Evolutionary conservation across 495 filamentous ascomycete species (phyloP), one percentile per base, ranked within the genome.

Genomic region (Achaetomiella virescens): DNA sequence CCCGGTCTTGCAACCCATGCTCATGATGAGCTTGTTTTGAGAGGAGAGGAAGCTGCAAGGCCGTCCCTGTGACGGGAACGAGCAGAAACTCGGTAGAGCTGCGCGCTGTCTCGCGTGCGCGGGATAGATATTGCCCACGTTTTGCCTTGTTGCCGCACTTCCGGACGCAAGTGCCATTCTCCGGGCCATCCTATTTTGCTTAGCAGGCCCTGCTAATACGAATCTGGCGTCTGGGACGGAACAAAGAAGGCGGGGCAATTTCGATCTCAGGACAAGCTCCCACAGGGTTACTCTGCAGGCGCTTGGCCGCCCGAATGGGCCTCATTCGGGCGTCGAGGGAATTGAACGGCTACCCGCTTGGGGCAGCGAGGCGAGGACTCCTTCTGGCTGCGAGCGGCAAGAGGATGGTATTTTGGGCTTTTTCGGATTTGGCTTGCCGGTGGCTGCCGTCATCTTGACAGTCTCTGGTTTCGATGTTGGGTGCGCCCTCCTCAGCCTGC

Each of bases 261-360:
- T 45, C 37, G 24, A 48, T 45, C 29, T 36, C 45, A 6, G 6
- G n/a, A 24, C 48, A 27, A 41, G 21, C 43, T 47, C 21, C 33
- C 57, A 36, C 15, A 44, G 37, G 38, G 57, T 55, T 59, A 33
- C 46, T 29, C 33, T 52, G 52, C 58, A 60, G 58, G 47, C 61
- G 64, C 59, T 57, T 62, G 66, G 66, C 59, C 64, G 51, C 48
- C 24, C 60, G 22, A 61, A 66, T 48, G 53, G 66, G 66, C 59
- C 66, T 57, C 52, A 27, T 25, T n/a, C 29, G 50, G 38, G 15
- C 24, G 29, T 10, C 15, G 24, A 48, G 38, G 51, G 15, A 43
- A 48, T 49, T 22, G 18, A 57, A 41, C 29, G 35, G 50, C 41
- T 42, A 31, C 38, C 37, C 25, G 31, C 42, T 33, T 36, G 53